phyloP scores from a whole-genome alignment of 176 grass and related monocot genomes.

The Paspalum notatum region DNA sequence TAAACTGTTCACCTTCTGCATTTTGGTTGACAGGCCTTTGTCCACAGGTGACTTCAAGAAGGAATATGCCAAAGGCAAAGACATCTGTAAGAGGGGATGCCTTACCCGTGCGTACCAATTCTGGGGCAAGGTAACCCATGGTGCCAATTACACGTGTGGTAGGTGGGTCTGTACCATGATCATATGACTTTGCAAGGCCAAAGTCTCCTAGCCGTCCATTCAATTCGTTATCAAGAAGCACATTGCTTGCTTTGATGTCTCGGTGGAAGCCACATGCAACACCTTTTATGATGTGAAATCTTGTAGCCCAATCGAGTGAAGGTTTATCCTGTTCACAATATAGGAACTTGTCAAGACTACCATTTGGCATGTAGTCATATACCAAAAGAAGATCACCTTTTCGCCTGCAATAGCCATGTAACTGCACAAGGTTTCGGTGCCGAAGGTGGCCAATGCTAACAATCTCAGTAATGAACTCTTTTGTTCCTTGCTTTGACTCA shows the following conservation, averaged over 20 bases:
- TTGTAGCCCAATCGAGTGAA: too few species aligned
- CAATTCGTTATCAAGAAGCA: not conserved
- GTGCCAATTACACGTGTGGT: not conserved
- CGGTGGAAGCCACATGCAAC: too few species aligned
- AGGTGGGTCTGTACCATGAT: not conserved
- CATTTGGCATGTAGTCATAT: too few species aligned
- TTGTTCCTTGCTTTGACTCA: not conserved
- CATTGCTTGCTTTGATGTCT: slow-evolving; percentile 8
- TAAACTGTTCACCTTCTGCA: not conserved
- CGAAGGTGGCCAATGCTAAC: not conserved
- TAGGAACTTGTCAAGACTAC: too few species aligned
- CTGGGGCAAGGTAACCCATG: not conserved
- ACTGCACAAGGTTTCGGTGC: not conserved
- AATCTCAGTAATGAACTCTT: not conserved
- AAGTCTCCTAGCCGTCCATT: not conserved
- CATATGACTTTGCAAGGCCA: not conserved
- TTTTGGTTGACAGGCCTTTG: not conserved
- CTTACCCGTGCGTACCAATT: not conserved
- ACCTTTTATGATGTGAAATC: too few species aligned
- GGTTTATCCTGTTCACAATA: too few species aligned
- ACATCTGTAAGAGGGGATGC: slow-evolving; percentile 4
- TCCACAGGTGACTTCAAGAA: not conserved
- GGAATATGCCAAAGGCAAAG: not conserved
- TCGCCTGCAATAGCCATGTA: not conserved
- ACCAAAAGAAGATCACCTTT: not conserved